Conservation (phyloP, 2,329 filamentous ascomycete genomes). For the Fusarium phyllophilum region DNA sequence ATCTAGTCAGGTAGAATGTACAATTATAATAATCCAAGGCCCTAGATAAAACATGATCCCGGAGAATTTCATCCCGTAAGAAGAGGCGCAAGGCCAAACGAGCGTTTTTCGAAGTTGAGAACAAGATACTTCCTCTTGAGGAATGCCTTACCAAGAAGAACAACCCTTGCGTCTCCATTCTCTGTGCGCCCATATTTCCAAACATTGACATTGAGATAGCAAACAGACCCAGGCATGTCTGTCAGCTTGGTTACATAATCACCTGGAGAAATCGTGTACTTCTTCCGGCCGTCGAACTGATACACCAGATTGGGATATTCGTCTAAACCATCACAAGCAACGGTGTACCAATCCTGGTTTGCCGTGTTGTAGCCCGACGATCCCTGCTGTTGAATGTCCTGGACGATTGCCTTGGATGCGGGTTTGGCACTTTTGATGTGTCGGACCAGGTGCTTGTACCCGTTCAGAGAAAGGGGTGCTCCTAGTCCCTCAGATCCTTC, state of each 20-base stretch:
- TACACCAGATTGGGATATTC: not conserved
- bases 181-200: not conserved
- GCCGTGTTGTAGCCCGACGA: not conserved
- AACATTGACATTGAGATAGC: not conserved
- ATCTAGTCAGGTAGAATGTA: not conserved
- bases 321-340: not conserved
- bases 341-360: slow-evolving; percentile 1
- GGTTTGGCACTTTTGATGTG: not conserved
- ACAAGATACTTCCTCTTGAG: slow-evolving; percentile 3
- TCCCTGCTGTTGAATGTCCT: not conserved
- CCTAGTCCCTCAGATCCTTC: slow-evolving; percentile 21
- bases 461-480: slow-evolving; percentile 12
- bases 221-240: not conserved
- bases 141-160: not conserved
- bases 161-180: not conserved
- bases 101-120: not conserved
- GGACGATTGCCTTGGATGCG: not conserved
- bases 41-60: not conserved
- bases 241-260: not conserved
- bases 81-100: slow-evolving; percentile 1
- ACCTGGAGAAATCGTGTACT: not conserved
- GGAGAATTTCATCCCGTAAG: not conserved
- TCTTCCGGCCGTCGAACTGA: not conserved
- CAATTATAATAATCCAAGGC: not conserved
- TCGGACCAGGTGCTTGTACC: slow-evolving; percentile 4